phyloP scores from a whole-genome alignment of 768 basidiomycete genomes.

The Suillus decipiens region DNA sequence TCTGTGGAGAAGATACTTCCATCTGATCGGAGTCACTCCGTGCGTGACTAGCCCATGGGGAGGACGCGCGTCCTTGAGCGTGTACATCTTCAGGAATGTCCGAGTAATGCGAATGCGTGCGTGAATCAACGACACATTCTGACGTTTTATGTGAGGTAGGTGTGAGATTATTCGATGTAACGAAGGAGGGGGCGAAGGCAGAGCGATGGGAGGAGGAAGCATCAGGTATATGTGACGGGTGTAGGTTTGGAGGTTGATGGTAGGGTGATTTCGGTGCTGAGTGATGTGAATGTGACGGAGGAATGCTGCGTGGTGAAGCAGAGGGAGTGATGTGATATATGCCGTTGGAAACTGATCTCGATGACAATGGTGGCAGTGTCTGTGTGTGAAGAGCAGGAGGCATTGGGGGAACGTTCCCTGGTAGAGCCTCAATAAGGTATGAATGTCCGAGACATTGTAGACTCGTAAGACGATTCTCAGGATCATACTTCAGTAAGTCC shows the following conservation, averaged over 20 bases:
- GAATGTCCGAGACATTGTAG: conserved; percentile 85
- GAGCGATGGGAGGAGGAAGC: conserved; percentile 54
- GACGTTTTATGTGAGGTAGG: conserved; percentile 35
- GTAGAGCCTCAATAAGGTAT: conserved; percentile 82
- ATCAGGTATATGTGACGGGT: conserved; percentile 45
- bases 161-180: conserved; percentile 32
- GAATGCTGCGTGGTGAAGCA: conserved; percentile 44
- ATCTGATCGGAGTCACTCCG: conserved; percentile 45
- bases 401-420: conserved; percentile 64
- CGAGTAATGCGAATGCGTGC: conserved; percentile 35
- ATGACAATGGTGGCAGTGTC: conserved; percentile 36
- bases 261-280: conserved; percentile 41
- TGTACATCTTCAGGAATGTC: conserved; percentile 32
- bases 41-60: conserved; percentile 31
- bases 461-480: conserved; percentile 82
- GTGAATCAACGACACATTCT: conserved; percentile 36
- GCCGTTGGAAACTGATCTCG: conserved; percentile 38
- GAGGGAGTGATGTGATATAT: conserved; percentile 41
- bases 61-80: conserved; percentile 18
- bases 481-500: conserved; percentile 91
- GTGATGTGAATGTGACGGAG: conserved; percentile 53
- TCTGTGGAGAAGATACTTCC: conserved; percentile 55
- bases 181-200: conserved; percentile 47
- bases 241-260: conserved; percentile 40
- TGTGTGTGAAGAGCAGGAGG: conserved; percentile 52